Evolutionary conservation across 2,329 filamentous ascomycete species (phyloP).

Genomic region (Nemania sp.): DNA sequence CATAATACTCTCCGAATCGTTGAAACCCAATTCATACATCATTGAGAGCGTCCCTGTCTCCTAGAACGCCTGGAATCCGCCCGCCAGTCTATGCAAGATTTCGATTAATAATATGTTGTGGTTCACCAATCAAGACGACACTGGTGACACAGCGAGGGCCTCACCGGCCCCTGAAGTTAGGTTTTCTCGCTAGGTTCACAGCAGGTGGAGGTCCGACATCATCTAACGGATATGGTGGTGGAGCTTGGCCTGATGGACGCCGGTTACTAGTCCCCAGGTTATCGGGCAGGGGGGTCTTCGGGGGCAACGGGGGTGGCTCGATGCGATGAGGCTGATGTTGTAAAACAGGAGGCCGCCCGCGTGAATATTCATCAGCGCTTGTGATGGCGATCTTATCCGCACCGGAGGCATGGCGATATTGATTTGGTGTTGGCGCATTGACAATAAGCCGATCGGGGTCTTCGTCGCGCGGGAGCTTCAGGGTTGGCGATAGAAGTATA

Average conservation of each 20-base stretch:
- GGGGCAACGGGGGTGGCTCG: conserved; percentile 78
- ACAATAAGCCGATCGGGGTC: conserved; percentile 67
- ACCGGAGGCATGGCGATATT: conserved; percentile 68
- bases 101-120: conserved; percentile 4
- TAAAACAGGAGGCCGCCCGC: conserved; percentile 50
- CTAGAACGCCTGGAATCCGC: conserved; percentile 16
- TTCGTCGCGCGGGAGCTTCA: conserved; percentile 51
- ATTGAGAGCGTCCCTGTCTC: conserved; percentile 2
- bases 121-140: not conserved
- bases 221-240: conserved; percentile 82
- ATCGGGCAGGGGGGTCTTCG: conserved; percentile 79
- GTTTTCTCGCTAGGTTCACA: conserved; percentile 89
- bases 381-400: conserved; percentile 77
- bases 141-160: not conserved
- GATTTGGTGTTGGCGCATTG: conserved; percentile 68
- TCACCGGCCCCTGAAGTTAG: conserved; percentile 72
- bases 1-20: conserved; percentile 20
- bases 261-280: conserved; percentile 53
- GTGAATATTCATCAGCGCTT: conserved; percentile 68
- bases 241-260: conserved; percentile 47
- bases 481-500: conserved; percentile 34
- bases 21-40: conserved; percentile 21
- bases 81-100: conserved; percentile 25
- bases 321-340: conserved; percentile 57
- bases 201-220: conserved; percentile 83